A percentile compares a stretch with the other conserved stretches of the same genome.
These are phyloP conservation scores for Escallonia rubra DNA, from an alignment of 129 eudicot genomes.

Conservation along the genomic window DNA sequence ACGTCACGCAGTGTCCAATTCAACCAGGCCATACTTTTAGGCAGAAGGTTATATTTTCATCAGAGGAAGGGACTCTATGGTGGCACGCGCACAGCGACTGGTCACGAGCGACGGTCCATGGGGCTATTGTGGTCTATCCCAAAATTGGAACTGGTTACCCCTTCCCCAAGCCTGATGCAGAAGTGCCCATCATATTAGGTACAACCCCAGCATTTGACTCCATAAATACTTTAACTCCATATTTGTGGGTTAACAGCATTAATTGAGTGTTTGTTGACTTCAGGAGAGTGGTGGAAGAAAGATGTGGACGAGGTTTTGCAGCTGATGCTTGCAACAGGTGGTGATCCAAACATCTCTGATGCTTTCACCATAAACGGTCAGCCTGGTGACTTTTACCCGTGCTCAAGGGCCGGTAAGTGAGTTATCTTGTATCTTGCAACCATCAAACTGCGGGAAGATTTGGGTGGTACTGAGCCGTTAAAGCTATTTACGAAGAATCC, in stretches of 20 bases:
- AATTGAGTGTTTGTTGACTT: not conserved
- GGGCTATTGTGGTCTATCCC: constrained; percentile 34
- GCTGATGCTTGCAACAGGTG: constrained; percentile 26
- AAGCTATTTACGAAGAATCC: not conserved
- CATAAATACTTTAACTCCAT: not conserved
- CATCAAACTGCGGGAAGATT: not conserved
- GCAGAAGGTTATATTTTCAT: constrained; percentile 23
- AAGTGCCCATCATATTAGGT: constrained; percentile 43
- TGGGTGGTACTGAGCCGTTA: not conserved
- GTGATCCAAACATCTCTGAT: constrained; percentile 46
- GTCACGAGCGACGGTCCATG: constrained; percentile 51
- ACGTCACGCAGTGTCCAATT: constrained; percentile 51
- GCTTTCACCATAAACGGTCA: constrained; percentile 57
- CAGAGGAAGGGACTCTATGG: constrained; percentile 58
- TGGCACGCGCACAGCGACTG: constrained; percentile 65
- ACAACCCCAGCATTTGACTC: not conserved
- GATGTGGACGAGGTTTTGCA: constrained; percentile 35
- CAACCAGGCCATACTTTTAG: constrained; percentile 29
- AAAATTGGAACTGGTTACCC: constrained; percentile 22
- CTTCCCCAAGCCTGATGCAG: constrained; percentile 35
- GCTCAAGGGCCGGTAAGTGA: constrained; percentile 37
- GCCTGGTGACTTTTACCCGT: constrained; percentile 48
- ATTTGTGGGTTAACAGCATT: not conserved
- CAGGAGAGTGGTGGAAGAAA: constrained; percentile 60
- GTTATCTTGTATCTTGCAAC: not conserved